Base-by-base conservation (phyloP, 306 rosid genomes). In the Datisca glomerata region DNA sequence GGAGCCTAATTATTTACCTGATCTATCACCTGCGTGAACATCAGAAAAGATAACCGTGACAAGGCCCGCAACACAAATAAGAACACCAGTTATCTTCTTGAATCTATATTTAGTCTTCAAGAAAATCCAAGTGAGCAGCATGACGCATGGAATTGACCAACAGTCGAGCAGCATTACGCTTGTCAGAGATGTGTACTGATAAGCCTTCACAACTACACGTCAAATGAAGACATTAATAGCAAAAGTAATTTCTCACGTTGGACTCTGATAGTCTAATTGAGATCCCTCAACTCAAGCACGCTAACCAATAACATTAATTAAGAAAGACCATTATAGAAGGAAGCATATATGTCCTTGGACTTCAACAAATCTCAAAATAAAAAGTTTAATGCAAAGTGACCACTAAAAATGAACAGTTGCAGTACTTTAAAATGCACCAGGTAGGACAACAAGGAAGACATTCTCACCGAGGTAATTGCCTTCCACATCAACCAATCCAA, bases 81-180 rank as follows among this genome's bases (percentile, higher is more conserved):
- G 6, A 32, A 89, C 95, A 21, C 98, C 98, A 3, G 63, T 49
- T 53, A 89, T 61, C 70, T 84, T 89, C 48, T 53, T 55, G 42
- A 65, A 68, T 70, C 86, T 58, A 65, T 89, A 89, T 53, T 80
- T 89, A 6, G 98, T 80, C 64, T 89, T 89, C 64, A 89, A 75
- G 91, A 89, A 89, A 61, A 89, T 1, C 98, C 98, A 80, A 13
- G 98, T 84, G 40, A 89, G 81, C 61, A 89, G 70, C 95, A 89
- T 80, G 52, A 84, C 95, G 4, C 56, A 70, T 28, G 98, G 98
- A 41, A 89, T 80, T 41, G 95, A 49, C 98, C 98, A 89, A 72
- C 95, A 84, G 67, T 89, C 98, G 31, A 89, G 86, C 61, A 89
- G 70, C 95, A 84, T 89, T 37, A 89, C 93, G 28, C 95, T 89